Evolutionary conservation across 2,329 filamentous ascomycete species (phyloP), one percentile per base, ranked within the genome.

Genomic region (Emmonsiellopsis sp.): DNA sequence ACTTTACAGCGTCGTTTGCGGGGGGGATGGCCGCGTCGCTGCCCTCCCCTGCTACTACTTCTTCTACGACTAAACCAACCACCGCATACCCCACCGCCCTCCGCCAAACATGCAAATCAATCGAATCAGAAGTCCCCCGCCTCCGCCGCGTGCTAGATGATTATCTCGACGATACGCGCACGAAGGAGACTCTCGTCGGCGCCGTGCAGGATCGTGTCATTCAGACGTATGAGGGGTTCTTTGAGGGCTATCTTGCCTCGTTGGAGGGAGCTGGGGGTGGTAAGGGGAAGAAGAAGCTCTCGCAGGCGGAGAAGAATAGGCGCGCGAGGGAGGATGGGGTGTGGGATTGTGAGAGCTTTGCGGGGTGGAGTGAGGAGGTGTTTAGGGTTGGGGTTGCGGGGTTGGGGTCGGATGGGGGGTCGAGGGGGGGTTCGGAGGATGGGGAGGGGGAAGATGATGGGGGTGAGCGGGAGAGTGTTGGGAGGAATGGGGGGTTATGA

Each of bases 321-420:
- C 84, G 83, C 61, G 79, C 76, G 0, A 71, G 78, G 40, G 81
- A 82, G 61, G 79, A 82, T 62, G 80, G 79, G 38, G 75, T 84
- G 5, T 85, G 82, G 82, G 81, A 85, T 63, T 74, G 80, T 6
- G 80, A 84, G 58, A 78, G 79, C 5, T 86, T 86, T 66, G 75
- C 72, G 1, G 81, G 84, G 60, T 84, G 82, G 76, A 80, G 79
- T 57, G 78, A 77, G 54, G 71, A 73, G 38, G 72, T 83, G 2
- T 86, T 86, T 65, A 73, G 73, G 48, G 79, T 83, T 13, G 78
- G 79, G 0, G 70, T 72, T 46, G 62, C 69, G 7, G 64, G 63
- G 20, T 57, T 70, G 31, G 65, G 62, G 15, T 48, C 47, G 42
- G 30, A 32, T 7, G 50, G 35, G 32, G 51, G 30, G 32, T 34